Conservation (phyloP, 208 protist genomes). For the Wallacemonas sp. region DNA sequence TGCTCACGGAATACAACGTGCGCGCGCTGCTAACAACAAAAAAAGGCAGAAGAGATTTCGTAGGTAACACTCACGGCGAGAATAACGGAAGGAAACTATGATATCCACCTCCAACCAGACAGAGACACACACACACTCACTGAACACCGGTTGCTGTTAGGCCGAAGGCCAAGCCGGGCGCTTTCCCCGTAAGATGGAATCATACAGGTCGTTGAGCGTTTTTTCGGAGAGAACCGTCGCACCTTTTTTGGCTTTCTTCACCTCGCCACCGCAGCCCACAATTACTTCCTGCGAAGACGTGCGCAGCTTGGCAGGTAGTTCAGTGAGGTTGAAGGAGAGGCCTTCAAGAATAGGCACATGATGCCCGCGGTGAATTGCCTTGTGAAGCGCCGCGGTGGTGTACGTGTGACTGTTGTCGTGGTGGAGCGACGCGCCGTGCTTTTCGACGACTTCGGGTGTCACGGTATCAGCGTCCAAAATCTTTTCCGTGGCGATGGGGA, state of each 20-base stretch:
- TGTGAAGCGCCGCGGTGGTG: constrained; percentile 32
- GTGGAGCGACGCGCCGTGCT: constrained; percentile 41
- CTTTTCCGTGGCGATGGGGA: constrained; percentile 59
- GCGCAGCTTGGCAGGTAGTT: constrained; percentile 35
- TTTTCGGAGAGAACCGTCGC: constrained; percentile 31
- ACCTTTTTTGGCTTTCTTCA: constrained; percentile 17
- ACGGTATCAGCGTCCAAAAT: constrained; percentile 29
- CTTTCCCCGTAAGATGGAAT: constrained; percentile 55
- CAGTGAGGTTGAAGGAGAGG: constrained; percentile 33
- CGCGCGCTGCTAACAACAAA: too few species aligned
- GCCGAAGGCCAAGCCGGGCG: constrained; percentile 15
- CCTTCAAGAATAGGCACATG: constrained; percentile 40
- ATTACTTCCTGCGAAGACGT: constrained; percentile 69
- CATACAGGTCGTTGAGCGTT: constrained; percentile 58
- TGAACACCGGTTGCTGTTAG: too few species aligned
- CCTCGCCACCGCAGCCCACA: constrained; percentile 51
- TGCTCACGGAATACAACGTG: too few species aligned
- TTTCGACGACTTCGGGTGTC: constrained; percentile 6
- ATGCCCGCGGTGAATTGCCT: constrained; percentile 38
- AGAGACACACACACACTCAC: too few species aligned
- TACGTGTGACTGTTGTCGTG: constrained; percentile 48
- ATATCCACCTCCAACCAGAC: background rate
- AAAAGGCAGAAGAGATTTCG: too few species aligned
- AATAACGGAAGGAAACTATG: constrained; percentile 15
- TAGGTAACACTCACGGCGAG: background rate